Base-by-base conservation (phyloP, 148 eudicot species). In the Camellia sinensis region DNA sequence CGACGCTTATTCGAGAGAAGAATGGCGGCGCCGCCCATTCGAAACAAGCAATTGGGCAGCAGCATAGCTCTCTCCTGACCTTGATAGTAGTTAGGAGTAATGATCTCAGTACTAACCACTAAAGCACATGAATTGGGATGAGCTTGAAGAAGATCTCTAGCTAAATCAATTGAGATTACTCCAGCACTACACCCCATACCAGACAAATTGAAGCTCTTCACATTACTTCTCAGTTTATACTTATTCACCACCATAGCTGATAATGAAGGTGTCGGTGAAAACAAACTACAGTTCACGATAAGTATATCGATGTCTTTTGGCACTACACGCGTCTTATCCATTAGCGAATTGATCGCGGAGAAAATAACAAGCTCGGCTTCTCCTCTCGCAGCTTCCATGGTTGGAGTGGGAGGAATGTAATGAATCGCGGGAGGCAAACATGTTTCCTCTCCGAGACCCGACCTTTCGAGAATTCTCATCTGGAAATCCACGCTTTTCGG, bases 151-250 rank as follows among this genome's bases (percentile, higher is more conserved):
- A 92, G 69, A 64, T 92, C 94, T 14, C 91, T 67, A 5, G 97
- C 97, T 5, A 92, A 78, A 67, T 92, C 91, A 3, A 93, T 82
- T 0, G 97, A 87, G 1, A 93, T 90, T 0, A 92, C 74, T 12
- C 92, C 93, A 0, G 91, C 90, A 77, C 92, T 87, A 63, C 97
- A 93, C 6, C 97, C 97, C 97, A 93, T 93, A 1, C 97, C 97
- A 6, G 93, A 87, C 17, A 93, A 72, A 69, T 91, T 93, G 50
- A 75, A 91, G 81, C 92, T 91, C 82, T 79, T 87, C 6, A 89
- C 72, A 29, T 89, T 89, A 52, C 91, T 85, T 60, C 97, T 80
- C 52, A 92, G 66, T 73, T 89, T 90, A 86, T 92, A 92, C 76
- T 90, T 92, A 18, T 92, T 91, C 0, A 91, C 84, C 22, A 92